A percentile compares a stretch with the other conserved stretches of the same genome.
Conservation (phyloP, 495 filamentous ascomycete genomes). For the Xylaria castorea region DNA sequence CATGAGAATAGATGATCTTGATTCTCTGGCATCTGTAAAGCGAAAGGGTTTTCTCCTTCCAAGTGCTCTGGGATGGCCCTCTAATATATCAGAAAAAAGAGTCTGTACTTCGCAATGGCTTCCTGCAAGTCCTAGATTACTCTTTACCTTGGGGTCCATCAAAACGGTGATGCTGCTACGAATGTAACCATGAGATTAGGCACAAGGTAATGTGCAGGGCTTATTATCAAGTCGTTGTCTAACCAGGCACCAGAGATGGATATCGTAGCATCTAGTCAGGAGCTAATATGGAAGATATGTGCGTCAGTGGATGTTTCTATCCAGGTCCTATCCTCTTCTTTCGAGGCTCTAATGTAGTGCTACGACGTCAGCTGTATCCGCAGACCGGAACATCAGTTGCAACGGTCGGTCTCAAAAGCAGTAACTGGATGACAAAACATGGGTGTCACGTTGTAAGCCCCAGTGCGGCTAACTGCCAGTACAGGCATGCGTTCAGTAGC, state of each 20-base stretch:
- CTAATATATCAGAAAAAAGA: conserved; percentile 14
- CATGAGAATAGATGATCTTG: conserved; percentile 19
- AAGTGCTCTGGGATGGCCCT: conserved; percentile 3
- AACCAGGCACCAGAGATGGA: conserved; percentile 10
- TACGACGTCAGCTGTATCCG: conserved; percentile 30
- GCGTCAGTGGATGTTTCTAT: conserved; percentile 25
- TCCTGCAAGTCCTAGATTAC: conserved; percentile 26
- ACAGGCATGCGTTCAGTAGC: conserved; percentile 18
- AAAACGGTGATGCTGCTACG: conserved; percentile 9
- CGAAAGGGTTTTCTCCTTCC: not conserved
- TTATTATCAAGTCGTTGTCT: conserved; percentile 2
- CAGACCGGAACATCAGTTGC: conserved; percentile 22
- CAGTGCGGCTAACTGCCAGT: conserved; percentile 26
- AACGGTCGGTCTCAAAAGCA: conserved; percentile 15
- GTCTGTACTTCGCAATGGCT: conserved; percentile 5
- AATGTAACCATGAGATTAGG: conserved; percentile 24
- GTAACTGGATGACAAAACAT: conserved; percentile 26
- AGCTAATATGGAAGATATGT: conserved; percentile 24
- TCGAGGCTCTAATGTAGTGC: conserved; percentile 28
- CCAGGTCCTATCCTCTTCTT: conserved; percentile 27
- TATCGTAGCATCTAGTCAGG: conserved; percentile 24
- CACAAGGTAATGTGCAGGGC: conserved; percentile 15
- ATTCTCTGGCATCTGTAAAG: conserved; percentile 9
- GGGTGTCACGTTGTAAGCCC: conserved; percentile 20
- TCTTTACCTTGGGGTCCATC: conserved; percentile 12